Base-by-base conservation (phyloP, 805 yeast species). In the Metschnikowia henanensis region DNA sequence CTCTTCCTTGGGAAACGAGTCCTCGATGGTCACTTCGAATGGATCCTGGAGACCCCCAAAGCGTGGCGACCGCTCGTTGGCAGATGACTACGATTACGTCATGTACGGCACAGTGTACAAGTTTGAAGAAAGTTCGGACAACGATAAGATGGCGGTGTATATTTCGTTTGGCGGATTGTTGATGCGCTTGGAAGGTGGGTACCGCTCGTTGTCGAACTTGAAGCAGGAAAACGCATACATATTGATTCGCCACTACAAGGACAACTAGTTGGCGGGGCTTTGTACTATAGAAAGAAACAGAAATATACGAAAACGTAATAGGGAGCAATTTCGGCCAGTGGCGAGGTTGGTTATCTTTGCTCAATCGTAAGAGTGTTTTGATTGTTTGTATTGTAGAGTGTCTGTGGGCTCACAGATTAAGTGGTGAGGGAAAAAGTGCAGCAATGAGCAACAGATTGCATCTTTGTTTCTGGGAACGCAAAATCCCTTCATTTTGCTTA, bases 51-150 rank as follows among this genome's bases (percentile, higher is more conserved):
- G 90, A 63, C 89, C 87, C 7, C 95, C 96, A 35, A 86, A 79
- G 65, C 77, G 86, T 10, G 87, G 84, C 46, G 96, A 90, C 55
- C 79, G 84, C 60, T 79, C 95, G 5, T 75, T 92, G 58, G 96
- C 97, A 53, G 97, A 92, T 64, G 98, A 94, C 61, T 92, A 90
- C 71, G 98, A 92, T 65, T 94, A 94, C 59, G 98, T 94, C 53
- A 92, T 94, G 98, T 83, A 91, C 64, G 99, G 99, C 42, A 90
- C 96, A 6, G 95, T 94, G 35, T 94, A 94, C 75, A 91, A 92
- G 65, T 94, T 94, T 61, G 97, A 92, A 64, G 99, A 94, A 69
- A 80, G 84, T 50, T 61, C 65, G 30, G 73, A 75, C 33, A 79
- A 79, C 52, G 87, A 83, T 59, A 73, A 72, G 52, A 85, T 89